Base-by-base conservation (phyloP, 129 eudicot genomes). In the Escallonia herrerae region DNA sequence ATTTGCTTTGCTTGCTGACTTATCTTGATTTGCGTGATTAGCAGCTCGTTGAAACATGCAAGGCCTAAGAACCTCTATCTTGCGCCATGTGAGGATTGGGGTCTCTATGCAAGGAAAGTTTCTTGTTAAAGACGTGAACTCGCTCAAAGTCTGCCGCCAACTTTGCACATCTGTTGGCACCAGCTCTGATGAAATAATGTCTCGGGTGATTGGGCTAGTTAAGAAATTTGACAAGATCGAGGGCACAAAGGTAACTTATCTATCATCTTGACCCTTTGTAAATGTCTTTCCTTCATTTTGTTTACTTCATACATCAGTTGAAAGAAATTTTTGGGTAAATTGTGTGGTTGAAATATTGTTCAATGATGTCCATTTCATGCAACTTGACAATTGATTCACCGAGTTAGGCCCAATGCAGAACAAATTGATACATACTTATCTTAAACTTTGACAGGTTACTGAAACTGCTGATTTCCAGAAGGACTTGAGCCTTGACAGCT, bases 171-270 rank as follows among this genome's bases (percentile, higher is more conserved):
- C 81, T 7, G 42, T 66, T 9, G 69, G 74, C 65, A 53, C 76
- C 62, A 56, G 50, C 74, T 67, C 72, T 65, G 89, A 84, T 60
- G 73, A 82, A 72, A 74, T 87, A 22, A 68, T 63, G 74, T 74
- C 67, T 68, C 87, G 79, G 62, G 95, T 91, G 5, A 76, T 87
- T 69, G 78, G 73, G 67, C 66, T 91, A 72, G 97, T 91, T 12
- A 91, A 77, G 86, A 81, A 83, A 58, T 91, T 80, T 63, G 84
- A 84, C 83, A 82, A 80, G 72, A 71, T 79, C 63, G 90, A 91
- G 71, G 86, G 84, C 48, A 33, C 87, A 37, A 84, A 80, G 97
- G 97, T 86, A 72, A 47, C 33, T 46, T 65, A 3, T n/a, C n/a
- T 4, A 65, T 45, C 13, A 3, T 2, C 0, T 45, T n/a, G n/a